These are phyloP conservation scores for Lumnitzera littorea DNA, from an alignment of 345 rosid species.

Conservation along the genomic window DNA sequence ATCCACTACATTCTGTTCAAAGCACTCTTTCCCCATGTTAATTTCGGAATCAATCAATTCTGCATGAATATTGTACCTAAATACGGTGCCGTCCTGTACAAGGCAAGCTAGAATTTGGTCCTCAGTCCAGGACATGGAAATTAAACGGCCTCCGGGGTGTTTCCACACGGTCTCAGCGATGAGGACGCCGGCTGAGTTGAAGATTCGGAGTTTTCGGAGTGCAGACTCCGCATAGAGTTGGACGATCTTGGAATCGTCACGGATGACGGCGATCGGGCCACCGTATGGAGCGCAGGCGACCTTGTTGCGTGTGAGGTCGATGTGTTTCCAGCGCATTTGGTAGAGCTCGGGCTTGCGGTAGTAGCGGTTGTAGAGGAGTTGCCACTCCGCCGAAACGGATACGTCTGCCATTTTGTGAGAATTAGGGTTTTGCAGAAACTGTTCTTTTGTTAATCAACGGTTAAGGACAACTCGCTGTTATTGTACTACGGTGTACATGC, in stretches of 20 bases:
- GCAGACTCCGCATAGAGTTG: slow-evolving; percentile 98
- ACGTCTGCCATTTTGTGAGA: slow-evolving; percentile 59
- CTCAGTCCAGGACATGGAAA: slow-evolving; percentile 94
- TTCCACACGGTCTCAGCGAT: slow-evolving; percentile 88
- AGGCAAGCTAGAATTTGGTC: slow-evolving; percentile 74
- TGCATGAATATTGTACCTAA: slow-evolving; percentile 68
- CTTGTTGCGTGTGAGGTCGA: slow-evolving; percentile 80
- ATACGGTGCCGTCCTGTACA: slow-evolving; percentile 92
- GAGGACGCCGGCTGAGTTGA: slow-evolving; percentile 75
- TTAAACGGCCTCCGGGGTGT: slow-evolving; percentile 82
- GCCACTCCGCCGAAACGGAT: slow-evolving; percentile 98
- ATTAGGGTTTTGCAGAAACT: neutral
- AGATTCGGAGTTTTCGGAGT: slow-evolving; percentile 87
- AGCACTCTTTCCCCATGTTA: slow-evolving; percentile 76
- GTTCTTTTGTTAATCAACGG: no score
- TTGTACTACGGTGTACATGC: no score
- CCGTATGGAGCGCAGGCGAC: slow-evolving; percentile 94
- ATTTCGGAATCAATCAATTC: slow-evolving; percentile 67
- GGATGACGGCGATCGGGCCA: slow-evolving; percentile 88
- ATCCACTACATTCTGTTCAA: slow-evolving; percentile 86
- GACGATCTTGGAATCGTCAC: slow-evolving; percentile 97
- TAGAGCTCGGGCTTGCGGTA: slow-evolving; percentile 90
- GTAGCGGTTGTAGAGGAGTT: slow-evolving; percentile 71
- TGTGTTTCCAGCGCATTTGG: slow-evolving; percentile 80
- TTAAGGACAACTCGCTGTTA: no score